Percentiles rank a stretch among this genome's conserved stretches.
These are phyloP conservation scores for Hypoxylon sp. DNA, from an alignment of 2,329 filamentous ascomycete genomes.

Conservation along the genomic window DNA sequence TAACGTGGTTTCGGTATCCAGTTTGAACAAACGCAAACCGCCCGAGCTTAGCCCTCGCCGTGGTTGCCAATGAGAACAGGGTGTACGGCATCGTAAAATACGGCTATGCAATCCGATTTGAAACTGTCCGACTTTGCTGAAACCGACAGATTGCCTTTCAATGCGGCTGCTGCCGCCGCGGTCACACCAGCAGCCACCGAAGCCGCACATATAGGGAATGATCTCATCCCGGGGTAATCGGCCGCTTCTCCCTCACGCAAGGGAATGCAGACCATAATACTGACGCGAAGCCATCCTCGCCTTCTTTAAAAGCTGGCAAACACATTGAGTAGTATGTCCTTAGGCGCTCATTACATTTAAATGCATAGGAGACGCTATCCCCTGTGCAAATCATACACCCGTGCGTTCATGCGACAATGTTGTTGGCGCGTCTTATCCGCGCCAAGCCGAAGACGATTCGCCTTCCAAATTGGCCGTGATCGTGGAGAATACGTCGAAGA, in stretches of 20 bases:
- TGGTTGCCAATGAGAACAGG: conserved; percentile 62
- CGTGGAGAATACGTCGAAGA: conserved; percentile 5
- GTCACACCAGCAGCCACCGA: conserved; percentile 22
- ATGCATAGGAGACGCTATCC: conserved; percentile 7
- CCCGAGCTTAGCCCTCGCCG: conserved; percentile 58
- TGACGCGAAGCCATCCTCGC: conserved; percentile 8
- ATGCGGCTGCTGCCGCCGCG: conserved; percentile 2
- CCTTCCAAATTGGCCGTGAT: conserved; percentile 26
- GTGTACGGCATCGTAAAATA: conserved; percentile 54
- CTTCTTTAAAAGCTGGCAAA: conserved; percentile 11
- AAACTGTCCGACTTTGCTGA: conserved; percentile 52
- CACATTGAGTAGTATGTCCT: background rate
- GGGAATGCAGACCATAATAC: background rate
- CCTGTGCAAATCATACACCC: conserved; percentile 28
- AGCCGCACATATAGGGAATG: conserved; percentile 11
- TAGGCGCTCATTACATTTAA: background rate
- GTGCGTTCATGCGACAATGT: conserved; percentile 21
- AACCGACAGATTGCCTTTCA: conserved; percentile 44
- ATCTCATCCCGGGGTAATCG: conserved; percentile 21
- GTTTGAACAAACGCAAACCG: conserved; percentile 56
- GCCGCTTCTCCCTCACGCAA: background rate
- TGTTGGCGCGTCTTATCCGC: conserved; percentile 24
- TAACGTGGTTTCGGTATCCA: conserved; percentile 51
- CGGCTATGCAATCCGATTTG: conserved; percentile 58
- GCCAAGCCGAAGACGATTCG: conserved; percentile 23